Conservation (phyloP, 2,329 filamentous ascomycete species). For the Apiospora hydei region DNA sequence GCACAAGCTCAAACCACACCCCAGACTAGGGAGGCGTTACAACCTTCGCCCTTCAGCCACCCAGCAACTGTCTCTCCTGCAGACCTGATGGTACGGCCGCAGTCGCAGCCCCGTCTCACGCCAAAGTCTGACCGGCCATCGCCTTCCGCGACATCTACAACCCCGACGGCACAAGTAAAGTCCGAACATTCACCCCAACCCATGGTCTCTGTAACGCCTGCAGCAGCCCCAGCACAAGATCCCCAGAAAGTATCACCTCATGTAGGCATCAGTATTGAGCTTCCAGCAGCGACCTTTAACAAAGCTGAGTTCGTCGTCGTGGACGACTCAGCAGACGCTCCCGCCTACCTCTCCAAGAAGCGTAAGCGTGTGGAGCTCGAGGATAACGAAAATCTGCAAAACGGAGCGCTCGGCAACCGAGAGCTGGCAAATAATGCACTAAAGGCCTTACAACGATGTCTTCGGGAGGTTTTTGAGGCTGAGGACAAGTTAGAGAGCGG, state of each 20-base stretch:
- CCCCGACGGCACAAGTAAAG: not conserved
- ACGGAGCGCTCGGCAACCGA: conserved; percentile 76
- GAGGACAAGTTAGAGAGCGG: conserved; percentile 72
- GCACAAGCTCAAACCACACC: conserved; percentile 20
- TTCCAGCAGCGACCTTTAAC: conserved; percentile 52
- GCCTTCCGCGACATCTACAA: not conserved
- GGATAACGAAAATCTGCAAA: conserved; percentile 63
- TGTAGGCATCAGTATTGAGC: conserved; percentile 55
- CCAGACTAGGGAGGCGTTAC: not conserved
- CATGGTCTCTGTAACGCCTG: not conserved
- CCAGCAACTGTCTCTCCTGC: conserved; percentile 17
- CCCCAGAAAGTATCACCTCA: not conserved
- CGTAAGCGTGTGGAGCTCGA: conserved; percentile 58
- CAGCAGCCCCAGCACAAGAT: not conserved
- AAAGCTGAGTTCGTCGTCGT: conserved; percentile 61
- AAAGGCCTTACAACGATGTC: conserved; percentile 71
- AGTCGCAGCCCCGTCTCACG: not conserved
- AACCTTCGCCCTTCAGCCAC: conserved; percentile 7
- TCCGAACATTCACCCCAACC: not conserved
- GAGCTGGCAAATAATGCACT: conserved; percentile 81
- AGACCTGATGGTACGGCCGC: conserved; percentile 19
- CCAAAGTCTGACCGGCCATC: not conserved
- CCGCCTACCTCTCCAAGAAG: conserved; percentile 61
- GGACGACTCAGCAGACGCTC: conserved; percentile 54
- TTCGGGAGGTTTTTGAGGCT: conserved; percentile 77